Evolutionary conservation across 1,139 yeast genomes (phyloP).

Genomic region (Taphrina populina): DNA sequence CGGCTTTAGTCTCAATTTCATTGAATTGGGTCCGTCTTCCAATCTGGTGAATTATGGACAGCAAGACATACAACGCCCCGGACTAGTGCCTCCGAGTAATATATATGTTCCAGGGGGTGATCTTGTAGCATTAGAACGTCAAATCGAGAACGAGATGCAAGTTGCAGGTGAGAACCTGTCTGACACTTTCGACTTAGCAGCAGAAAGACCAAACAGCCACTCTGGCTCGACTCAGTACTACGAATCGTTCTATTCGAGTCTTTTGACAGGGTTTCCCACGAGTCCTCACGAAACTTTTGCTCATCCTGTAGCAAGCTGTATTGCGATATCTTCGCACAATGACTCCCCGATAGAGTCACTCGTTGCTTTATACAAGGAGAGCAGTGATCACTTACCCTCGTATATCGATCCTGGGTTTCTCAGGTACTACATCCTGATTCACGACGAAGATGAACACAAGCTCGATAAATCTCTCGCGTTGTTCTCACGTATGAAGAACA

Average conservation of each 20-base stretch:
- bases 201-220: not conserved
- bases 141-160: constrained; percentile 31
- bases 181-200: not conserved
- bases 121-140: constrained; percentile 23
- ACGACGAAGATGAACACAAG: constrained; percentile 46
- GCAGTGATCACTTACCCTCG: constrained; percentile 44
- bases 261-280: constrained; percentile 61
- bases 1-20: constrained; percentile 45
- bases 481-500: constrained; percentile 39
- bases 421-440: constrained; percentile 47
- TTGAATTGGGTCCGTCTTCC: constrained; percentile 33
- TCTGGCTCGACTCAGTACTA: constrained; percentile 19
- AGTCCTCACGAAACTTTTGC: constrained; percentile 85
- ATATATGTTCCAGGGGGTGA: constrained; percentile 26
- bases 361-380: constrained; percentile 44
- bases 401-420: constrained; percentile 47
- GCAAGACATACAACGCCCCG: constrained; percentile 17
- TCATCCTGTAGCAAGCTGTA: constrained; percentile 79
- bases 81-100: not conserved
- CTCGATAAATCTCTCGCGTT: constrained; percentile 40
- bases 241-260: constrained; percentile 52
- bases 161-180: constrained; percentile 13
- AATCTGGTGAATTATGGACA: constrained; percentile 29
- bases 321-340: constrained; percentile 56
- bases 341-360: constrained; percentile 55